phyloP scores from a whole-genome alignment of 1,284 basidiomycete species.

The Fistulinella cinereoalba region DNA sequence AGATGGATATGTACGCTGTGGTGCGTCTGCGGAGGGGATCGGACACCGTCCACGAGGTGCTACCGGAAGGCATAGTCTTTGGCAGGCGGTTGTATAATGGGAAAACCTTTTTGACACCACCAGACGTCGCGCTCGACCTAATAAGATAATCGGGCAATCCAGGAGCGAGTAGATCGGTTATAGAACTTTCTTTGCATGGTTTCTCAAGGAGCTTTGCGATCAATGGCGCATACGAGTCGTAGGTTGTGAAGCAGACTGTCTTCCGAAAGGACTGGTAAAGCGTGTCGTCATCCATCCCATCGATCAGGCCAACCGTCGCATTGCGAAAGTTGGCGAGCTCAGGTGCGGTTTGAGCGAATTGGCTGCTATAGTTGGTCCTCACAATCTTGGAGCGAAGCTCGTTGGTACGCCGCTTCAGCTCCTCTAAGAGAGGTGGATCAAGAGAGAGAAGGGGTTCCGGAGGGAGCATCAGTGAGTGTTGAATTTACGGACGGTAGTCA shows the following conservation, averaged over 20 bases:
- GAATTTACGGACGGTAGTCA: no score
- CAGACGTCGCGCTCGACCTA: background rate
- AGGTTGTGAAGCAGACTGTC: slow-evolving; percentile 6
- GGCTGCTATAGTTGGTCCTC: slow-evolving; percentile 1
- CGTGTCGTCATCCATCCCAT: background rate
- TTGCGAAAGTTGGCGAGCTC: slow-evolving; percentile 4
- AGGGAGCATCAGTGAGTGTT: no score
- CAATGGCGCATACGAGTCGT: slow-evolving; percentile 12
- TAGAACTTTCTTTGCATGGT: slow-evolving; percentile 8
- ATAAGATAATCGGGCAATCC: background rate
- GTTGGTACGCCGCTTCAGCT: background rate
- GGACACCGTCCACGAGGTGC: background rate
- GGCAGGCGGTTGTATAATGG: slow-evolving; percentile 2
- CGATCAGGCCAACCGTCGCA: background rate
- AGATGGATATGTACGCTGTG: background rate
- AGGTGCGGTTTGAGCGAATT: slow-evolving; percentile 1
- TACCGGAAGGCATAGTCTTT: no score
- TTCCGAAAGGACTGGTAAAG: background rate
- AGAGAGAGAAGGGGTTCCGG: no score
- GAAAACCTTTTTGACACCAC: slow-evolving; percentile 2
- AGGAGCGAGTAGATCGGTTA: background rate
- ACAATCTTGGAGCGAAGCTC: slow-evolving; percentile 1
- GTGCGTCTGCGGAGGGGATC: slow-evolving; percentile 1
- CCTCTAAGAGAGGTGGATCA: background rate
- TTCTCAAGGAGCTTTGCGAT: slow-evolving; percentile 4